These are phyloP conservation scores for Trypanosoma caninum DNA, from an alignment of 208 protist species.

Conservation along the genomic window DNA sequence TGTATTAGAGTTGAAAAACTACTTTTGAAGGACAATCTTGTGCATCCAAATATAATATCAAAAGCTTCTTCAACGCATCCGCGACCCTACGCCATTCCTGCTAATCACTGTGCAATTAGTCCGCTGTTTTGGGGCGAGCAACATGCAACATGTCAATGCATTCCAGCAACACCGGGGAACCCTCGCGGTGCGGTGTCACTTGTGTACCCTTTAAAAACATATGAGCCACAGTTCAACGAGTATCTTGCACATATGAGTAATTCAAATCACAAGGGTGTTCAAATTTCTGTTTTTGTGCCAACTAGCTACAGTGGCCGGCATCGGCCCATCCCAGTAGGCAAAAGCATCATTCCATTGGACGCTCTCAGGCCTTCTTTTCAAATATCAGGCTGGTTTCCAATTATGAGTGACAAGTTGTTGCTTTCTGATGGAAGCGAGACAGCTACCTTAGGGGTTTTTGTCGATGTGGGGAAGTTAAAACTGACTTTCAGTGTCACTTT, in stretches of 20 bases:
- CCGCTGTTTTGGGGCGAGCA: slow-evolving; percentile 80
- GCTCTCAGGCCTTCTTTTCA: slow-evolving; percentile 32
- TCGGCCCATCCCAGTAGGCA: slow-evolving; percentile 50
- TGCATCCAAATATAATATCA: slow-evolving; percentile 24
- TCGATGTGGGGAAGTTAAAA: slow-evolving; percentile 27
- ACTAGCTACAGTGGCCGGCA: slow-evolving; percentile 76
- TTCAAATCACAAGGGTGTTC: slow-evolving; percentile 53
- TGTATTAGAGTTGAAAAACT: slow-evolving; percentile 80
- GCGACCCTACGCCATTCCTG: slow-evolving; percentile 60
- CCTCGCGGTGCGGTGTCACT: slow-evolving; percentile 45
- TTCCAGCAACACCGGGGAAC: slow-evolving; percentile 62
- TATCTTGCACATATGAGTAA: slow-evolving; percentile 65
- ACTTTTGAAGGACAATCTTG: slow-evolving; percentile 60
- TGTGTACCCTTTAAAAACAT: slow-evolving; percentile 78
- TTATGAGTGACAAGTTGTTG: slow-evolving; percentile 31
- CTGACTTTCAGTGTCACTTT: slow-evolving; percentile 32
- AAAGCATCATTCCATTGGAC: slow-evolving; percentile 49
- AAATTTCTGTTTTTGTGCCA: slow-evolving; percentile 75
- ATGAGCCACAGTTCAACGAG: slow-evolving; percentile 37
- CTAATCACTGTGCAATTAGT: slow-evolving; percentile 75
- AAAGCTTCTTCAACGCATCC: slow-evolving; percentile 15
- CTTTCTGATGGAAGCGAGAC: not conserved
- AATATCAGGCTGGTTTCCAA: slow-evolving; percentile 69
- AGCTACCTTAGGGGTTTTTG: not conserved
- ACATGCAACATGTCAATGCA: slow-evolving; percentile 47